These are phyloP conservation scores for Chlorella sp. DNA, from an alignment of 139 green algal species.

Conservation along the genomic window DNA sequence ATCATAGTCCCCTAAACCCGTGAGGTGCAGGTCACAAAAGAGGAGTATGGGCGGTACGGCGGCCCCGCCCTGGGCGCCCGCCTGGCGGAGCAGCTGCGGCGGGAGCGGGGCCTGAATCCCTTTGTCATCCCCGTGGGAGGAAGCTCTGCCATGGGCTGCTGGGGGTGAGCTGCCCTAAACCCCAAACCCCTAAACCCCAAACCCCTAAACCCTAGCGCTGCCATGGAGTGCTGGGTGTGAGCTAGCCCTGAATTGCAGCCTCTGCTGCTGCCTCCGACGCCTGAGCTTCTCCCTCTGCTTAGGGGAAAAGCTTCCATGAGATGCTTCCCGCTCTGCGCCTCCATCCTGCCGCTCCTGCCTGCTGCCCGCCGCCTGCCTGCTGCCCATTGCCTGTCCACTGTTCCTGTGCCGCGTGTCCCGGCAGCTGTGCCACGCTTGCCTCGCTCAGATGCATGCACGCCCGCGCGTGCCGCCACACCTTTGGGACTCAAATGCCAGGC, in stretches of 20 bases:
- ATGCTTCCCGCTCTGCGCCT: neutral
- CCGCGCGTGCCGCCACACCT: too few relatives aligned
- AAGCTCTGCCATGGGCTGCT: constrained; percentile 77
- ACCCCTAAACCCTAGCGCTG: constrained; percentile 53
- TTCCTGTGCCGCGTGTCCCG: neutral
- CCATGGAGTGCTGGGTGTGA: constrained; percentile 66
- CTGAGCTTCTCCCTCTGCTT: neutral
- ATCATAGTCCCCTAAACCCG: too few relatives aligned
- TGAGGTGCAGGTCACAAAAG: constrained; percentile 75
- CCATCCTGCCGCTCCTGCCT: neutral
- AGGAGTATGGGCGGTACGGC: constrained; percentile 86
- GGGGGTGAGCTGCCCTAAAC: neutral
- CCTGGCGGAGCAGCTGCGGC: constrained; percentile 68
- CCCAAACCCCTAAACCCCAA: too few relatives aligned
- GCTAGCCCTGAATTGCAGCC: neutral
- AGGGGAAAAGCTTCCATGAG: too few relatives aligned
- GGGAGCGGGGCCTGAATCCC: constrained; percentile 69
- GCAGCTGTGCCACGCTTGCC: too few relatives aligned
- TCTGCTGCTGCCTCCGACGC: neutral
- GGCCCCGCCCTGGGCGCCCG: constrained; percentile 59
- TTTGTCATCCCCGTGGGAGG: constrained; percentile 93
- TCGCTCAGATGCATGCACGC: too few relatives aligned
- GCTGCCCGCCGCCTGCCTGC: neutral
- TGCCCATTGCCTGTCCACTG: neutral
- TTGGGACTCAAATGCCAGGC: too few relatives aligned